Conservation (phyloP, 106 monocot genomes). For the Platanthera guangdongensis region DNA sequence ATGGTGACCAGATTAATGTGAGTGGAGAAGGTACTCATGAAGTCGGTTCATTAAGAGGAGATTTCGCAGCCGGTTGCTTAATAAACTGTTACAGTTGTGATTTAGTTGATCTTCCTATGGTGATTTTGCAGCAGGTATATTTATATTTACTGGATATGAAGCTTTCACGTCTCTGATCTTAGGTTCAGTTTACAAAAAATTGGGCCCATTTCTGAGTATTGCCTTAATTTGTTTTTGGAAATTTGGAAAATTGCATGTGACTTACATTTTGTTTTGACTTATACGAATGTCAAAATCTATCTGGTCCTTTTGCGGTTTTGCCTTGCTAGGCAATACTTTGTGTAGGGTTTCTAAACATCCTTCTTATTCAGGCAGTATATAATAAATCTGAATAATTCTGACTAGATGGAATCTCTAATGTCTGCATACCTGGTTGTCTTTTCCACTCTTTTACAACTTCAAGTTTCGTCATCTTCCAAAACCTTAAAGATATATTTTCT, state of each 20-base stretch:
- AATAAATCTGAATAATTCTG: no score
- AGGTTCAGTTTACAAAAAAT: not conserved
- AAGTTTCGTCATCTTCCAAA: not conserved
- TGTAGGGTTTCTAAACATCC: no score
- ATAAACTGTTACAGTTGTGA: slow-evolving; percentile 65
- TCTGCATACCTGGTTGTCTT: not conserved
- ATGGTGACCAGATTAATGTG: slow-evolving; percentile 74
- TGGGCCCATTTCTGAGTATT: no score
- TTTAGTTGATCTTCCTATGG: slow-evolving; percentile 68
- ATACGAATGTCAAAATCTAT: no score
- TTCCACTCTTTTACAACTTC: not conserved
- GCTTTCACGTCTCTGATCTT: not conserved
- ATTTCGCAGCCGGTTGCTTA: slow-evolving; percentile 12
- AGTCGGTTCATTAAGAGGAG: slow-evolving; percentile 50
- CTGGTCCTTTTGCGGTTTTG: not conserved
- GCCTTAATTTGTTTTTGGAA: not conserved
- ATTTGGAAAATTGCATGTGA: not conserved
- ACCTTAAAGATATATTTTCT: not conserved
- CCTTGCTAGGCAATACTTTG: not conserved
- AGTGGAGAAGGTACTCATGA: slow-evolving; percentile 66
- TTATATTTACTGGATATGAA: not conserved
- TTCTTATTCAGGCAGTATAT: no score
- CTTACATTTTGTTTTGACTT: not conserved
- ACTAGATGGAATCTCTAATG: not conserved
- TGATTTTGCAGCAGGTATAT: slow-evolving; percentile 85